Evolutionary conservation across 495 filamentous ascomycete species (phyloP), one percentile per base, ranked within the genome.

Genomic region (Xylaria castorea): DNA sequence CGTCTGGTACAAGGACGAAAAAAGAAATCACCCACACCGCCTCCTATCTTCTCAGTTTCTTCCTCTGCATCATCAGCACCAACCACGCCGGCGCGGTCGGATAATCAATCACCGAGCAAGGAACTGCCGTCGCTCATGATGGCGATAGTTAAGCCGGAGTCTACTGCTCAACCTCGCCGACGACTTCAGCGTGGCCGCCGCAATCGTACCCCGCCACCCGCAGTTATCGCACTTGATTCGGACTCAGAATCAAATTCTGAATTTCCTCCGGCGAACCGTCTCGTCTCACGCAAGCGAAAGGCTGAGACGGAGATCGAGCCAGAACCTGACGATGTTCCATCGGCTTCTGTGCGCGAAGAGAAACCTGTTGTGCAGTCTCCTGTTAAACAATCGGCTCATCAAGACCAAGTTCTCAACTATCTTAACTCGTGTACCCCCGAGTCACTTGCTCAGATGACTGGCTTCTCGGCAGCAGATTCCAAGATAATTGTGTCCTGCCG

Each of bases 391-490:
- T 63, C 57, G 18, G 22, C 65, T 20, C 40, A 64, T 14, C 53
- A 68, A 6, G 42, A 57, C 1, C 53, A 87, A 62, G 89, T 97
- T 1, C 82, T 98, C 22, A 85, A 89, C 0, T 97, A 93, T 78
- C 89, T 99, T 81, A 98, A 99, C 77, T 90, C 85, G 0, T 96
- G 93, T 81, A 86, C 88, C 3, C 81, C 85, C 20, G 85, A 90
- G 34, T 91, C 93, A 60, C 86, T 99, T 22, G 88, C 90, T 3
- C 94, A 97, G 76, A 91, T 97, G 55, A 91, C 93, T 16, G 87
- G 87, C 58, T 88, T 91, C 25, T 90, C 91, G 3, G 89, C 92
- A 70, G 89, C 89, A 16, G 84, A 87, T 66, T 92, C 93, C 0
- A 82, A 89, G 36, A 60, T 87, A 12, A 88, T 99, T 71, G 79